Percentiles rank a stretch among this genome's conserved stretches.
These are phyloP conservation scores for Astrocystis sublimbata DNA, from an alignment of 495 filamentous ascomycete genomes.

Conservation along the genomic window DNA sequence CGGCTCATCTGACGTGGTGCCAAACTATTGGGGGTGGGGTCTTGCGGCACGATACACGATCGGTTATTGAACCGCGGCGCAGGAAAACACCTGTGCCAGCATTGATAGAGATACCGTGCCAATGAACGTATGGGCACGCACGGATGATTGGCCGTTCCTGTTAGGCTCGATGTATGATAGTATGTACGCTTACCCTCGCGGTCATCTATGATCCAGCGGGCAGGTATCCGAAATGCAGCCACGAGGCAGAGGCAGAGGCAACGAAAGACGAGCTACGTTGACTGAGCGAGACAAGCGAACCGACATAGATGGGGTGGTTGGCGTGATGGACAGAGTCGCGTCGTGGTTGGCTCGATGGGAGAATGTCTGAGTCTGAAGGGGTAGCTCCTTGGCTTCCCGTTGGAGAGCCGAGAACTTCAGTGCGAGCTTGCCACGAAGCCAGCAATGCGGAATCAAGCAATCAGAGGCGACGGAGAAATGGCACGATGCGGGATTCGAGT, in stretches of 20 bases:
- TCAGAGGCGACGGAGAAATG: conserved; percentile 31
- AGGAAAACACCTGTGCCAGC: background rate
- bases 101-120: background rate
- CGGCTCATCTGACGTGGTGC: conserved; percentile 36
- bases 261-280: background rate
- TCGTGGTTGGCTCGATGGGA: background rate
- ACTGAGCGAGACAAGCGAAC: background rate
- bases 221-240: background rate
- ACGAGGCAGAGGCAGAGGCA: background rate
- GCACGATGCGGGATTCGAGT: conserved; percentile 13
- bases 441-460: conserved; percentile 27
- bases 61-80: background rate
- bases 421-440: conserved; percentile 54
- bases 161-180: background rate
- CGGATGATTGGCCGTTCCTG: conserved; percentile 6
- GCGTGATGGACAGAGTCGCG: background rate
- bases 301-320: background rate
- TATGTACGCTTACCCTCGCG: conserved; percentile 1
- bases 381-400: conserved; percentile 10
- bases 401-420: conserved; percentile 28
- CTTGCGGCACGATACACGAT: conserved; percentile 1
- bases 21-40: conserved; percentile 29
- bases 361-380: conserved; percentile 20
- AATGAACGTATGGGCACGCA: conserved; percentile 6
- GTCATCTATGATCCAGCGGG: background rate